These are phyloP conservation scores for Podila epigama DNA, from an alignment of 192 early-diverging fungal species.

Conservation along the genomic window DNA sequence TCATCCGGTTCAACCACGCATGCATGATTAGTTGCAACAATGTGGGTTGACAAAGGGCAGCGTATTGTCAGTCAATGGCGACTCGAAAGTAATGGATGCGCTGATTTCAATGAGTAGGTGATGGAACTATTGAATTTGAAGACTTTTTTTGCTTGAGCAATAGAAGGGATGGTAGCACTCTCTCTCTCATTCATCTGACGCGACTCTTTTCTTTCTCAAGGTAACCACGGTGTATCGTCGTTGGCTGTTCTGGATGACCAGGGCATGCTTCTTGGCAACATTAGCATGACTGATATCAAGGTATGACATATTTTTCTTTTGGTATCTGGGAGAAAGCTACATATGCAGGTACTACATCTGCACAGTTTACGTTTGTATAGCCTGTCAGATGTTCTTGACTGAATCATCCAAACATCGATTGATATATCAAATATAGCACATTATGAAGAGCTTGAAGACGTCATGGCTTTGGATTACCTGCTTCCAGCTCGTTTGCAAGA, in stretches of 20 bases:
- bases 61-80: conserved; percentile 38
- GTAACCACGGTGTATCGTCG: conserved; percentile 66
- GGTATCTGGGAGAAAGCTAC: background rate
- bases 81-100: conserved; percentile 39
- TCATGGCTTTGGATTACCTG: conserved; percentile 47
- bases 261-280: conserved; percentile 67
- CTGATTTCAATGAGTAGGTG: conserved; percentile 39
- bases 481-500: conserved; percentile 46
- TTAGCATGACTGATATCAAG: conserved; percentile 77
- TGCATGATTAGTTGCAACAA: conserved; percentile 42
- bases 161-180: conserved; percentile 29
- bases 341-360: too few relatives aligned
- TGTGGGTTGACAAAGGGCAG: conserved; percentile 21
- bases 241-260: conserved; percentile 63
- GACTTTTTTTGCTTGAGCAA: conserved; percentile 51
- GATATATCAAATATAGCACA: conserved; percentile 47
- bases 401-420: too few relatives aligned
- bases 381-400: too few relatives aligned
- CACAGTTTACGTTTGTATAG: too few relatives aligned
- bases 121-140: background rate
- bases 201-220: conserved; percentile 15
- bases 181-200: conserved; percentile 1
- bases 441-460: conserved; percentile 42
- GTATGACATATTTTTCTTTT: conserved; percentile 19
- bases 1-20: background rate